Evolutionary conservation across 306 rosid species (phyloP).

Genomic region (Rosa lucieae): DNA sequence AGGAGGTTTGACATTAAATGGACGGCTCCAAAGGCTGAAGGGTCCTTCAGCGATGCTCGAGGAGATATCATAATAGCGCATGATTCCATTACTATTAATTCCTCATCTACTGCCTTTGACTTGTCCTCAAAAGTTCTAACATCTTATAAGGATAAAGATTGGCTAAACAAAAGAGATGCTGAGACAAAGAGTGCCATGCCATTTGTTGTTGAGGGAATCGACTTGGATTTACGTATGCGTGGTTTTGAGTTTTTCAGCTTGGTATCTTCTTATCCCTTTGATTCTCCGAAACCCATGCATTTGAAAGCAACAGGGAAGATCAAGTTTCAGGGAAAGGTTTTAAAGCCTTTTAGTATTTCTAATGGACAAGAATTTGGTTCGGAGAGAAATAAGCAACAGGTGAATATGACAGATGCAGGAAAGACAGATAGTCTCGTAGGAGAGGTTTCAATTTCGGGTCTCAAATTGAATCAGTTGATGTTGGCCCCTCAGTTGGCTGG

Average conservation of each 20-base stretch:
- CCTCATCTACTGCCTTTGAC: slow-evolving; percentile 87
- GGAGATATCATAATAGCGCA: slow-evolving; percentile 86
- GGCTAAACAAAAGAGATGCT: slow-evolving; percentile 40
- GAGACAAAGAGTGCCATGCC: slow-evolving; percentile 44
- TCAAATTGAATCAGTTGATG: slow-evolving; percentile 87
- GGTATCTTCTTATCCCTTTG: slow-evolving; percentile 63
- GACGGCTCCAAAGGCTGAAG: slow-evolving; percentile 85
- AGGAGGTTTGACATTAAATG: slow-evolving; percentile 89
- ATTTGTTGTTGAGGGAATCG: slow-evolving; percentile 64
- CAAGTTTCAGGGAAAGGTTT: slow-evolving; percentile 82
- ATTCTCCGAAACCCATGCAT: slow-evolving; percentile 75
- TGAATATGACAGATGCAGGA: slow-evolving; percentile 39
- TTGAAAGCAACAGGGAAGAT: slow-evolving; percentile 86
- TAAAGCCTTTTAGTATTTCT: slow-evolving; percentile 41
- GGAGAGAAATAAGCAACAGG: slow-evolving; percentile 38
- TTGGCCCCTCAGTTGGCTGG: slow-evolving; percentile 90
- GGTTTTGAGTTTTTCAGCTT: slow-evolving; percentile 77
- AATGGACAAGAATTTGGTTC: slow-evolving; percentile 42
- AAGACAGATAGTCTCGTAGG: slow-evolving; percentile 60
- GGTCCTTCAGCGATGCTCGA: slow-evolving; percentile 83
- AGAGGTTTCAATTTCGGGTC: slow-evolving; percentile 73
- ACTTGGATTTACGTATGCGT: slow-evolving; percentile 85
- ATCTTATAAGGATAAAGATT: slow-evolving; percentile 50
- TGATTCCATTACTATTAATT: slow-evolving; percentile 56
- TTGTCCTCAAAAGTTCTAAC: slow-evolving; percentile 63